Evolutionary conservation across 345 rosid species (phyloP).

Genomic region (Salix udensis): DNA sequence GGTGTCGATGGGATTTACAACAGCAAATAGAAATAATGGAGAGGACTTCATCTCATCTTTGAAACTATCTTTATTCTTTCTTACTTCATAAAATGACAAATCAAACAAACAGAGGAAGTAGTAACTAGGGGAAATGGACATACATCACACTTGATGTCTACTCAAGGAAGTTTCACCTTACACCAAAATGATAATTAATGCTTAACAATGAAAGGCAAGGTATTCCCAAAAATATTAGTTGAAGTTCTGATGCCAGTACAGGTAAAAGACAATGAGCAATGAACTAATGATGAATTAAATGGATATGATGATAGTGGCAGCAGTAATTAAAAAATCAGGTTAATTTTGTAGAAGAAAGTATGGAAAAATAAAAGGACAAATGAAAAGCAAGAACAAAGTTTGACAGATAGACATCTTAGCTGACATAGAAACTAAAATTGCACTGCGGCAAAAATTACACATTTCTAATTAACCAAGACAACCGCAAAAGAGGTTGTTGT

Average conservation of each 20-base stretch:
- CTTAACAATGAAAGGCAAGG: not conserved
- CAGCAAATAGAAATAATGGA: not conserved
- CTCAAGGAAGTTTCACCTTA: not conserved
- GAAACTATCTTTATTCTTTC: not conserved
- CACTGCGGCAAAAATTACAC: not conserved
- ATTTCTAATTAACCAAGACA: not conserved
- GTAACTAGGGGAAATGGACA: not conserved
- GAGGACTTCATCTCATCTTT: not conserved
- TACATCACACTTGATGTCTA: not conserved
- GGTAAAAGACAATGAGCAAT: not conserved
- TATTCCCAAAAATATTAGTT: not conserved
- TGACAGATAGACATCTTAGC: not conserved
- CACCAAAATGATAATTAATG: not conserved
- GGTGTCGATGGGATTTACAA: not conserved
- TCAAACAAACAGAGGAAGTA: not conserved
- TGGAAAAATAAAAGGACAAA: not conserved
- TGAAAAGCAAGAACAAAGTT: not conserved
- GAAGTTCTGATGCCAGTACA: not conserved
- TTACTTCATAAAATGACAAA: not conserved
- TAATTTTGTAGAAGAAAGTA: not conserved
- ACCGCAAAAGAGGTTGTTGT: not conserved
- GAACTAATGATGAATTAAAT: not conserved
- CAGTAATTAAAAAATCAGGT: not conserved
- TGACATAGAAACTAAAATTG: not conserved
- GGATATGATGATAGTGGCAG: not conserved